Base-by-base conservation (phyloP, 192 early-diverging fungal genomes). In the Cetraspora pellucida region DNA sequence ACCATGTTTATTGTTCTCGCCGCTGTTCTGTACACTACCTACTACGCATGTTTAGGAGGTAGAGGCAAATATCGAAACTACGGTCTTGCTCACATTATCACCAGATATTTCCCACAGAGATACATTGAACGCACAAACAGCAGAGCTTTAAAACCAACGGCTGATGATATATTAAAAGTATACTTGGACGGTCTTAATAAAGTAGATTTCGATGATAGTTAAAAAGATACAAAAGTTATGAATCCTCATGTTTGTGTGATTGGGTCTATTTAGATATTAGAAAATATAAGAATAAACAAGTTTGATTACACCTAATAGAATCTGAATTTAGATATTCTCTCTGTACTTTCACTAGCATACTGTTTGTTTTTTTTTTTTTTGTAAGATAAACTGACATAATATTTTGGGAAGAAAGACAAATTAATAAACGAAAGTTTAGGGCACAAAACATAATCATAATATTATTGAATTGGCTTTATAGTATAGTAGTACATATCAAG, bases 121-220 rank as follows among this genome's bases (percentile, higher is more conserved):
- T 59, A 75, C 30, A 58, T 75, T 21, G 11, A 30, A 30, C 55
- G 17, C n/a, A 17, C 73, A n/a, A 31, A 63, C 28, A 44, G 3
- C 21, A 14, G 55, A 27, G 37, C 30, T 21, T 43, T 58, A 17
- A 75, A 47, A 31, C 73, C 73, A 21, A 75, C 59, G 13, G 73
- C 73, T 59, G 58, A 75, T 13, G 59, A 75, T 75, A 25, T 75
- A 25, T 27, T 75, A n/a, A 45, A 25, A 30, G 60, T 46, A 23
- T 75, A 75, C 49, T 61, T 75, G 37, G 59, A 63, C 63, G 73
- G 59, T 2, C 23, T 75, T 37, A 59, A 64, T 75, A 60, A 47
- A 60, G 58, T 59, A 4, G 59, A 75, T n/a, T 75, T 75, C 16
- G 45, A 63, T 25, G 63, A 50, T 43, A 61, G 47, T 23, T 75